A percentile compares a stretch with the other conserved stretches of the same genome.
Conservation (phyloP, 352 stramenopile species). For the Phytophthora pluvialis region DNA sequence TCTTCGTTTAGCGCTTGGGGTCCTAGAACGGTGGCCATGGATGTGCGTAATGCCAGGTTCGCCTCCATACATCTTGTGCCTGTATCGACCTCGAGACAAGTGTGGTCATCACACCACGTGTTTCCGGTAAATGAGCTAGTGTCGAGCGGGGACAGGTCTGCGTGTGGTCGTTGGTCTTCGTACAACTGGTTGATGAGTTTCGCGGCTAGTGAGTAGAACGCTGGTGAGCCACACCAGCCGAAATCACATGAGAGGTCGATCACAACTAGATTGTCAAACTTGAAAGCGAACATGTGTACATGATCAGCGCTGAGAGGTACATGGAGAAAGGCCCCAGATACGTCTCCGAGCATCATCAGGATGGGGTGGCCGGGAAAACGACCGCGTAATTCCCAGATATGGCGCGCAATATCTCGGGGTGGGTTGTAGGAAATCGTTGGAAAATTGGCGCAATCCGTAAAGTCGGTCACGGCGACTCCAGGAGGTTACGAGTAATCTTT, state of each 20-base stretch:
- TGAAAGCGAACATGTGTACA: slow-evolving; percentile 4
- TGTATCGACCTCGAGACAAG: neutral
- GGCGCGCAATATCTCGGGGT: neutral
- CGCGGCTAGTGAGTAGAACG: neutral
- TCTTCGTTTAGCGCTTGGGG: slow-evolving; percentile 6
- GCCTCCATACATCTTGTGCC: slow-evolving; percentile 5
- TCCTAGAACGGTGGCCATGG: slow-evolving; percentile 2
- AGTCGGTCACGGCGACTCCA: neutral
- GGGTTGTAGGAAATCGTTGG: neutral
- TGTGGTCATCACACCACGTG: slow-evolving; percentile 9
- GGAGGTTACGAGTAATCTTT: neutral
- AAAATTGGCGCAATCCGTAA: neutral
- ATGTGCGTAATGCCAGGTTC: slow-evolving; percentile 3
- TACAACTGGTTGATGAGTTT: neutral
- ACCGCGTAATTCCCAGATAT: neutral
- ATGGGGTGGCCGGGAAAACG: neutral
- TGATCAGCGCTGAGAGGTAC: neutral
- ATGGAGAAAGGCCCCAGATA: neutral
- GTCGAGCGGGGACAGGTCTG: neutral
- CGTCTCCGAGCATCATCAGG: slow-evolving; percentile 1
- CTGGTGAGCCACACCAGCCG: neutral
- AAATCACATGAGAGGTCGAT: slow-evolving; percentile 4
- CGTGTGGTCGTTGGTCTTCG: neutral
- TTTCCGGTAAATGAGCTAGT: neutral
- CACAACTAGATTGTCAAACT: neutral